Conservation (phyloP, 1,139 yeast species). For the Blastobotrys capitulatus region DNA sequence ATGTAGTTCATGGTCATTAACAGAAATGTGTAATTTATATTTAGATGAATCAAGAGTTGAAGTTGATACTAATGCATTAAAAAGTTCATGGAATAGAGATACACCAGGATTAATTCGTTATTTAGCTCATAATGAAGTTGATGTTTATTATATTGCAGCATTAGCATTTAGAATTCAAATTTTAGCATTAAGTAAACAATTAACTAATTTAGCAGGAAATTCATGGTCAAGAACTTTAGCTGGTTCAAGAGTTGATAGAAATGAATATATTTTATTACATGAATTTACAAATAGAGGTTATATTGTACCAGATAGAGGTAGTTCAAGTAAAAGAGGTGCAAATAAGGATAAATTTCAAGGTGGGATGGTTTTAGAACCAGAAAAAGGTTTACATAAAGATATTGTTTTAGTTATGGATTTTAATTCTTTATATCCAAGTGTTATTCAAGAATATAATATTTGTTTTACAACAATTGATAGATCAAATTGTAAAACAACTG, state of each 20-base stretch:
- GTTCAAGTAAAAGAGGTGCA: conserved; percentile 32
- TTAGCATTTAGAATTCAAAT: conserved; percentile 81
- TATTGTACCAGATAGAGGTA: conserved; percentile 76
- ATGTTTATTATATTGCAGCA: conserved; percentile 63
- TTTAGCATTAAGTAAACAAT: conserved; percentile 80
- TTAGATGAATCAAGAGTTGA: conserved; percentile 61
- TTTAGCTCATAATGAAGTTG: conserved; percentile 59
- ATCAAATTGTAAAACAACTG: conserved; percentile 43
- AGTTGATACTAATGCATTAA: conserved; percentile 62
- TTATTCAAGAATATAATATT: conserved; percentile 93
- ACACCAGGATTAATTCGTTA: conserved; percentile 64
- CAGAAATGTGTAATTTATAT: conserved; percentile 84
- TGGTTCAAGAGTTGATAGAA: conserved; percentile 96
- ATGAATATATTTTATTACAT: conserved; percentile 87
- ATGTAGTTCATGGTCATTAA: conserved; percentile 94
- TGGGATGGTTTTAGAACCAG: conserved; percentile 97
- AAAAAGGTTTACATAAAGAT: conserved; percentile 86
- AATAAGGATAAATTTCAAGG: conserved; percentile 71
- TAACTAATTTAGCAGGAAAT: conserved; percentile 93
- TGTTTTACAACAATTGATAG: conserved; percentile 95
- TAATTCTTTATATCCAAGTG: conserved; percentile 95
- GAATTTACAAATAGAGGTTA: conserved; percentile 79
- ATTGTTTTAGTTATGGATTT: conserved; percentile 94
- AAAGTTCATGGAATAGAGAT: conserved; percentile 50
- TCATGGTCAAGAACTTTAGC: conserved; percentile 94